Evolutionary conservation across 768 basidiomycete genomes (phyloP), one percentile per base, ranked within the genome.

Genomic region (Lactarius indigo): DNA sequence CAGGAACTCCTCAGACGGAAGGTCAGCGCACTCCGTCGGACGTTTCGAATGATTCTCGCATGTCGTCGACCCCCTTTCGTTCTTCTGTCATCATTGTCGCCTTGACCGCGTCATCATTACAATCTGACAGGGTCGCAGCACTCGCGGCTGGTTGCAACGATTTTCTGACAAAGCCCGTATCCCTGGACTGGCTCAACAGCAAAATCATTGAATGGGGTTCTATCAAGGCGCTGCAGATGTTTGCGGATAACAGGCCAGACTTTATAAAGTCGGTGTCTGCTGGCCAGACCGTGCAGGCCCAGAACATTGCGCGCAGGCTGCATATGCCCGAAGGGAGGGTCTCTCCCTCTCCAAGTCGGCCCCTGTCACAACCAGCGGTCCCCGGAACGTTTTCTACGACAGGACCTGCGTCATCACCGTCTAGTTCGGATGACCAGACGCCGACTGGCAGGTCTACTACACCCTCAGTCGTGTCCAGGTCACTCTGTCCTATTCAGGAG

Each of bases 121-220:
- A 95, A 75, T 89, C 87, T 68, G 97, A 99, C 81, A 88, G 97
- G 80, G 93, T 98, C 57, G 89, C 89, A 23, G 97, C 97, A n/a
- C 87, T 99, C 44, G 96, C 93, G 5, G 97, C 97, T 2, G 97
- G 97, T 7, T 99, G 97, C 79, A 98, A 99, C 73, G 97, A 99
- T 76, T 99, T 98, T 78, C 77, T 99, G 58, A 98, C 96, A 50
- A 99, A 99, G 74, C 97, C 97, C 0, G 96, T 99, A 35, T 94
- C 92, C 8, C 81, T 97, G 33, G 82, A 90, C 55, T 99, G 97
- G 97, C 81, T 99, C 60, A 94, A 98, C 75, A 92, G 89, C 80
- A 99, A 99, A 81, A 96, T 98, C 74, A 92, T 96, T 68, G 97
- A 99, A 76, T 99, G 97, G 97, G 97, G 97, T 0, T 96, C 94